Evolutionary conservation across 2,329 filamentous ascomycete species (phyloP), one percentile per base, ranked within the genome.

Genomic region (Metarhizium sp.): DNA sequence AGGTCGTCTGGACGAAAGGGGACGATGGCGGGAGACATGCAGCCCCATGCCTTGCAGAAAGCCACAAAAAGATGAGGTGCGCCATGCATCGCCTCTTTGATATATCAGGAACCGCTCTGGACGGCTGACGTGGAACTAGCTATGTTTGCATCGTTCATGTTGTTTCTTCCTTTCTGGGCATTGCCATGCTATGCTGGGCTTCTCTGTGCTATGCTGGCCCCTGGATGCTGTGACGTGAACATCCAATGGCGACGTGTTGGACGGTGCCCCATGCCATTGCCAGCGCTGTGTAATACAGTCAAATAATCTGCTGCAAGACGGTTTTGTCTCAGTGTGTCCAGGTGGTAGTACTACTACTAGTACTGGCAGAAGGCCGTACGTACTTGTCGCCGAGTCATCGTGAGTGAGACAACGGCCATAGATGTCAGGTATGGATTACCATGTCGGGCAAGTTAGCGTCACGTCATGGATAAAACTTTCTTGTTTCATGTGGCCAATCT

Each of bases 241-340:
- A 30, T 48, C 45, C 45, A 48, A 48, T 48, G 25, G 45, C 25
- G 45, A 30, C 45, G 45, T 48, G 45, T 30, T 14, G 20, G 20
- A 16, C 10, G 18, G 20, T 30, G 25, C 18, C 45, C 13, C 45
- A 30, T 48, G 45, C 45, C 45, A 48, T 48, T 29, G 25, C 45
- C 20, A 1, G 13, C 6, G 32, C 32, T 34, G 16, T 30, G n/a
- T 8, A 16, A 30, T 8, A 14, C 10, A 48, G 45, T 10, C 8
- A 48, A 29, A 2, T 30, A 48, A n/a, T 30, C 50, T 52, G 11
- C 16, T 34, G 38, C 50, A 20, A 29, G 50, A 30, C 38, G 38
- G 38, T 52, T 29, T n/a, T 52, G 50, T 52, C 50, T 52, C 38
- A 52, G 50, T 20, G n/a, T 29, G 25, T 38, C 32, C 40, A 52